Conservation (phyloP, 768 basidiomycete species). For the Rhizopogon vulgaris region DNA sequence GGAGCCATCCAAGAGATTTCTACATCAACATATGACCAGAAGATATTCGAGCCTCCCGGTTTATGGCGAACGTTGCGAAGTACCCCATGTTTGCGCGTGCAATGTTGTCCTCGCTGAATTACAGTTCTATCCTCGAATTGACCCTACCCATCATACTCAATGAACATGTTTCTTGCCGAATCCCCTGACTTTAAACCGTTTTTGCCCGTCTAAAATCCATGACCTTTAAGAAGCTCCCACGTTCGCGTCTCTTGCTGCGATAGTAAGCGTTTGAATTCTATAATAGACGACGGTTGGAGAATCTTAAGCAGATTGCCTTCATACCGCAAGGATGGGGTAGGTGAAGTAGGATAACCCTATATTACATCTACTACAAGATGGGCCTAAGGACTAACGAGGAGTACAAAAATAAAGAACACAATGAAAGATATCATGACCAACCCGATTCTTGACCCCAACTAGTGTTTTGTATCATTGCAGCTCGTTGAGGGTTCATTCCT, state of each 20-base stretch:
- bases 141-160: too few relatives aligned
- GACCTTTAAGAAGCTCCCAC: too few relatives aligned
- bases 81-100: background rate
- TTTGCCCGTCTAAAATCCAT: too few relatives aligned
- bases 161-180: too few relatives aligned
- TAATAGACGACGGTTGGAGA: too few relatives aligned
- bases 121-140: background rate
- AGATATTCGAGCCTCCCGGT: background rate
- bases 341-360: conserved; percentile 1
- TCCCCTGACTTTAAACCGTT: too few relatives aligned
- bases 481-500: conserved; percentile 62
- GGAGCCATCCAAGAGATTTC: too few relatives aligned
- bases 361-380: conserved; percentile 21
- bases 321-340: too few relatives aligned
- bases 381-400: conserved; percentile 7
- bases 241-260: too few relatives aligned
- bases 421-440: conserved; percentile 20
- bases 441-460: conserved; percentile 31
- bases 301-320: too few relatives aligned
- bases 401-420: conserved; percentile 11
- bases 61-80: background rate
- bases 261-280: too few relatives aligned
- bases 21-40: background rate
- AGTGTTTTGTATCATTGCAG: conserved; percentile 55
- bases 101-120: background rate